phyloP scores from a whole-genome alignment of 441 rosid species.

The Isatis lusitanica region DNA sequence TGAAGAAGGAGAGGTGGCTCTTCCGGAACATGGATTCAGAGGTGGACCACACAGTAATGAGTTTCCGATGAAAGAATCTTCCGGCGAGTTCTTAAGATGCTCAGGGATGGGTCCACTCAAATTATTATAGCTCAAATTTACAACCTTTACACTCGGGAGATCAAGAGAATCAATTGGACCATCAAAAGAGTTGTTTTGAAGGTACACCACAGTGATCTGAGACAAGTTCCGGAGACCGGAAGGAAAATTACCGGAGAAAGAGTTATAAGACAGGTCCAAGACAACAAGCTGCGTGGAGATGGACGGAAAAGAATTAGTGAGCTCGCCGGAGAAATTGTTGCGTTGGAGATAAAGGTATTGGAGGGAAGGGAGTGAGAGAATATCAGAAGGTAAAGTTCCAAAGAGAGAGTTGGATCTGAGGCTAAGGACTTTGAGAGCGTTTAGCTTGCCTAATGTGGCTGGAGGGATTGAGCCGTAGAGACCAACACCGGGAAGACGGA shows the following conservation, averaged over 20 bases:
- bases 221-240: slow-evolving; percentile 37
- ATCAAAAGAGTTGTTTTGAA: slow-evolving; percentile 50
- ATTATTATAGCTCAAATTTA: slow-evolving; percentile 52
- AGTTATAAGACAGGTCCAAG: slow-evolving; percentile 58
- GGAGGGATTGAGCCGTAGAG: slow-evolving; percentile 53
- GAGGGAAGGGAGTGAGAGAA: slow-evolving; percentile 53
- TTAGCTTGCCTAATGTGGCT: slow-evolving; percentile 47
- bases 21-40: slow-evolving; percentile 37
- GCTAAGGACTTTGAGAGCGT: slow-evolving; percentile 53
- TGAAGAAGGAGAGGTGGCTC: slow-evolving; percentile 41
- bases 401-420: slow-evolving; percentile 59
- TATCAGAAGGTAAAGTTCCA: slow-evolving; percentile 54
- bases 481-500: slow-evolving; percentile 62
- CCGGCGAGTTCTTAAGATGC: slow-evolving; percentile 42
- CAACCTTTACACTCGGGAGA: slow-evolving; percentile 44
- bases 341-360: slow-evolving; percentile 52
- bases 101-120: slow-evolving; percentile 53
- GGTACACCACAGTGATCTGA: slow-evolving; percentile 41
- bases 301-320: slow-evolving; percentile 22
- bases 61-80: slow-evolving; percentile 50
- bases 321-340: slow-evolving; percentile 52
- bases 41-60: slow-evolving; percentile 50
- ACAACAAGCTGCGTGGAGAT: slow-evolving; percentile 41
- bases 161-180: slow-evolving; percentile 46
- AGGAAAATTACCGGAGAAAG: slow-evolving; percentile 57